A percentile compares a stretch with the other conserved stretches of the same genome.
Conservation (phyloP, 495 filamentous ascomycete species). For the Neurospora sp. region DNA sequence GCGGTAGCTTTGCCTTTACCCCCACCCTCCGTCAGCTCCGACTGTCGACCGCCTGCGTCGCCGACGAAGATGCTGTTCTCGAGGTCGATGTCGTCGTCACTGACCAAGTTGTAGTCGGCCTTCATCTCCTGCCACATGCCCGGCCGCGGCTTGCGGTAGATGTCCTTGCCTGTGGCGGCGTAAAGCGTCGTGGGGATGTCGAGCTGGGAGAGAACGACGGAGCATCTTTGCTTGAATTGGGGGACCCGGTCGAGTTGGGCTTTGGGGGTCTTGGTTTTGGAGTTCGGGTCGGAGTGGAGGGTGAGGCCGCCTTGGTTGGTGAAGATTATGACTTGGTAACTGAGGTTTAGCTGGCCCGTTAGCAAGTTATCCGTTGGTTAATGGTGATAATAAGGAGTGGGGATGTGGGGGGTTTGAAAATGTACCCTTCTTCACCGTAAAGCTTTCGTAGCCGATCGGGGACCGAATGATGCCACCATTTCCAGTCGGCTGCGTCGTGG, state of each 20-base stretch:
- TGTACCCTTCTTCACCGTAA: conserved; percentile 46
- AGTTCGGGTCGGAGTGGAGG: conserved; percentile 55
- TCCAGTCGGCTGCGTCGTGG: conserved; percentile 69
- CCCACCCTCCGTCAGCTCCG: conserved; percentile 3
- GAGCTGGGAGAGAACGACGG: conserved; percentile 57
- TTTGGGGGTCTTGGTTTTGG: conserved; percentile 53
- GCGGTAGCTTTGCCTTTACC: conserved; percentile 6
- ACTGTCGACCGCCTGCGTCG: conserved; percentile 59
- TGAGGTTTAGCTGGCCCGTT: conserved; percentile 20
- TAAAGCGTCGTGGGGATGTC: conserved; percentile 73
- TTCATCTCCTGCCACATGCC: conserved; percentile 88
- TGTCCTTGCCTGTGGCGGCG: conserved; percentile 71
- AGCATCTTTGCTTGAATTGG: conserved; percentile 71
- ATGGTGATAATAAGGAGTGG: conserved; percentile 7
- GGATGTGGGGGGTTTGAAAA: neutral
- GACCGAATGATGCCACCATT: conserved; percentile 80
- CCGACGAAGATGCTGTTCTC: conserved; percentile 74
- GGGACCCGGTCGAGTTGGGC: conserved; percentile 49
- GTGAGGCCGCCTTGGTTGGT: conserved; percentile 82
- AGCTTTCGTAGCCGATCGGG: conserved; percentile 55
- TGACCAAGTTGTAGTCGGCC: conserved; percentile 57
- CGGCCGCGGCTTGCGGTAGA: conserved; percentile 72
- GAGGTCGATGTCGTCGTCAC: conserved; percentile 51
- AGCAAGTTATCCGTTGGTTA: neutral
- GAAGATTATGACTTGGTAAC: conserved; percentile 69